Evolutionary conservation across 495 filamentous ascomycete species (phyloP).

Genomic region (Elaphomyces granulatus): DNA sequence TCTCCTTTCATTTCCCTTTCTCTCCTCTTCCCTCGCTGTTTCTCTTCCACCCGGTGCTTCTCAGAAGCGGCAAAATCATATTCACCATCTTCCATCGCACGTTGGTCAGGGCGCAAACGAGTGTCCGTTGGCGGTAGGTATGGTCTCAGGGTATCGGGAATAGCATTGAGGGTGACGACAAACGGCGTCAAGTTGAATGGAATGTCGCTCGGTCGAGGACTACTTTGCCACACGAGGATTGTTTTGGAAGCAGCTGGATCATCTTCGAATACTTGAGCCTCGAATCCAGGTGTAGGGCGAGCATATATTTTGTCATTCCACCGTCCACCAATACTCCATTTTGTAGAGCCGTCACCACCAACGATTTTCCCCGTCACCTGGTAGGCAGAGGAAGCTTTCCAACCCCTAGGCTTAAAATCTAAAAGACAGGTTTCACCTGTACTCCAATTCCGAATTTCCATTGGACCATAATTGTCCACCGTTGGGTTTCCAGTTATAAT

Average conservation of each 20-base stretch:
- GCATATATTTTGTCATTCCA: slow-evolving; percentile 99
- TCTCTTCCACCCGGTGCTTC: slow-evolving; percentile 93
- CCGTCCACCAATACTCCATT: slow-evolving; percentile 79
- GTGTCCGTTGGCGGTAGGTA: slow-evolving; percentile 86
- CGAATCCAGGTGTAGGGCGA: slow-evolving; percentile 79
- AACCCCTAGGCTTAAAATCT: slow-evolving; percentile 91
- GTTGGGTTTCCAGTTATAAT: slow-evolving; percentile 95
- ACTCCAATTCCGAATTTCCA: slow-evolving; percentile 95
- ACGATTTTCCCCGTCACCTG: slow-evolving; percentile 75
- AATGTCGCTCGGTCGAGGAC: slow-evolving; percentile 64
- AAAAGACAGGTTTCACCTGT: slow-evolving; percentile 83
- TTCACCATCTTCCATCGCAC: slow-evolving; percentile 97
- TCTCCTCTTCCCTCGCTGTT: slow-evolving; percentile 64
- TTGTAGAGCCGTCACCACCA: slow-evolving; percentile 54
- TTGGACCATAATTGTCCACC: slow-evolving; percentile 95
- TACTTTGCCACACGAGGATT: slow-evolving; percentile 83
- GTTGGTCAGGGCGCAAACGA: slow-evolving; percentile 77
- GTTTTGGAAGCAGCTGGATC: slow-evolving; percentile 46
- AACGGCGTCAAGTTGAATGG: slow-evolving; percentile 98
- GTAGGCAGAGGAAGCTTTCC: slow-evolving; percentile 83
- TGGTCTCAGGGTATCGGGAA: slow-evolving; percentile 57
- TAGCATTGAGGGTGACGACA: slow-evolving; percentile 80
- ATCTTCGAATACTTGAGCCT: slow-evolving; percentile 48
- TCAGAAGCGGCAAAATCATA: slow-evolving; percentile 86
- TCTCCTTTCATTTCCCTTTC: slow-evolving; percentile 62